Evolutionary conservation across 495 filamentous ascomycete genomes (phyloP), one percentile per base, ranked within the genome.

Genomic region (Penicillium parvum): DNA sequence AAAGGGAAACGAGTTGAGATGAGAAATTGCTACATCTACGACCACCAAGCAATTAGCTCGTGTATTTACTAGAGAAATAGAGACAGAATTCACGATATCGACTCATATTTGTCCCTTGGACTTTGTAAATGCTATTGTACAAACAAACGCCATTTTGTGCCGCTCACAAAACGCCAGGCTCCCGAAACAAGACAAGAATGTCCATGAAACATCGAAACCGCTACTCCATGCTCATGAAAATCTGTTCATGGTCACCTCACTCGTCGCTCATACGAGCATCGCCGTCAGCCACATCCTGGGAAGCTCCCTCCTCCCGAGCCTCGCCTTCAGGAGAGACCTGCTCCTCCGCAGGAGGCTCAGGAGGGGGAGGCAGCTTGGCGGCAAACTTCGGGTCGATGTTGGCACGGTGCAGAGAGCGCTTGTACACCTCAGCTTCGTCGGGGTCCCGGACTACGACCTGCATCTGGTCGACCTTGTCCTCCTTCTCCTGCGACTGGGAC

Each of bases 381-480:
- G 55, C 62, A 30, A 72, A 74, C 40, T 70, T 66, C 6, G 69
- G 67, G 36, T 75, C 72, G 38, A 75, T 57, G 11, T 60, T 64
- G 5, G 64, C 66, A 12, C 69, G 55, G 51, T 75, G 63, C 19
- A 63, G 47, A 26, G 59, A 50, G 17, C 74, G 66, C 50, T 72
- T 79, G 48, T 71, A 74, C 10, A 62, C 47, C 46, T 81, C 78
- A 0, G 65, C 68, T 43, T 74, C 76, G 8, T 72, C 68, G 5
- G 77, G 73, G 26, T 81, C 76, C 19, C 72, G 65, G 18, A 80
- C 64, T 11, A 60, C 57, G 10, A 82, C 55, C 44, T 82, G 71
- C 28, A 84, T 64, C 45, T 74, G 66, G 47, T 83, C 77, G 18
- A 81, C 61, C 45, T 74, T 69, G 19, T 75, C 66, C 25, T 70